Evolutionary conservation across 352 stramenopile genomes (phyloP).

Genomic region (Pythium phragmiticola): DNA sequence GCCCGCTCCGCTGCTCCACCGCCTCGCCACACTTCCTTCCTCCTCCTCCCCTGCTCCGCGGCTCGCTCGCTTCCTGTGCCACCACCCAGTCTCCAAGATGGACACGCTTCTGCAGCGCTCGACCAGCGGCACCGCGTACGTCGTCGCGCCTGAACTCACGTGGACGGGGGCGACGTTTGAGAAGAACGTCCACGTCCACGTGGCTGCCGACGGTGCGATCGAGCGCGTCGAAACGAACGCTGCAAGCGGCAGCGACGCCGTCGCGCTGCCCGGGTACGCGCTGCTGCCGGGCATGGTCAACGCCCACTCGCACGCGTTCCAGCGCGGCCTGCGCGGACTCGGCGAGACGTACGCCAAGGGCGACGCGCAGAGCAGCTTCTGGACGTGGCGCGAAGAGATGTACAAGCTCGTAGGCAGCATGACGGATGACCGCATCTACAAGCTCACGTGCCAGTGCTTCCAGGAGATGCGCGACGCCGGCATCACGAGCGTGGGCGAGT

Average conservation of each 20-base stretch:
- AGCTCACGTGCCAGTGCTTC: slow-evolving; percentile 73
- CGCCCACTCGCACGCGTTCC: slow-evolving; percentile 80
- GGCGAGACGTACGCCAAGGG: slow-evolving; percentile 70
- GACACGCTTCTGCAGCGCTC: slow-evolving; percentile 22
- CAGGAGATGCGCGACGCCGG: slow-evolving; percentile 73
- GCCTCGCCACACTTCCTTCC: not conserved
- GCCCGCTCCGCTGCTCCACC: not conserved
- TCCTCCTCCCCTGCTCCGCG: not conserved
- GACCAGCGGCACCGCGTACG: slow-evolving; percentile 33
- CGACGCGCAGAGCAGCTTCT: slow-evolving; percentile 57
- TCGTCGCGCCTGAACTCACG: slow-evolving; percentile 63
- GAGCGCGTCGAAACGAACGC: slow-evolving; percentile 27
- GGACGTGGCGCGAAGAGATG: slow-evolving; percentile 84
- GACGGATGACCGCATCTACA: slow-evolving; percentile 62
- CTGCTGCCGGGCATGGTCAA: slow-evolving; percentile 77
- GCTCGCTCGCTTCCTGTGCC: not conserved
- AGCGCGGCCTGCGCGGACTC: slow-evolving; percentile 66
- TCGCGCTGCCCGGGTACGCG: slow-evolving; percentile 45
- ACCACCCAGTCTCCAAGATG: slow-evolving; percentile 18
- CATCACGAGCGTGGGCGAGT: slow-evolving; percentile 77
- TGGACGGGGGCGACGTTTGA: slow-evolving; percentile 64
- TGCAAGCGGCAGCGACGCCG: not conserved
- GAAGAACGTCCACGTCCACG: slow-evolving; percentile 46
- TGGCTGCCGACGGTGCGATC: slow-evolving; percentile 51
- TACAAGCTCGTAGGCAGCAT: slow-evolving; percentile 74